Evolutionary conservation across 2,329 filamentous ascomycete species (phyloP).

Genomic region (Cercospora sp.): DNA sequence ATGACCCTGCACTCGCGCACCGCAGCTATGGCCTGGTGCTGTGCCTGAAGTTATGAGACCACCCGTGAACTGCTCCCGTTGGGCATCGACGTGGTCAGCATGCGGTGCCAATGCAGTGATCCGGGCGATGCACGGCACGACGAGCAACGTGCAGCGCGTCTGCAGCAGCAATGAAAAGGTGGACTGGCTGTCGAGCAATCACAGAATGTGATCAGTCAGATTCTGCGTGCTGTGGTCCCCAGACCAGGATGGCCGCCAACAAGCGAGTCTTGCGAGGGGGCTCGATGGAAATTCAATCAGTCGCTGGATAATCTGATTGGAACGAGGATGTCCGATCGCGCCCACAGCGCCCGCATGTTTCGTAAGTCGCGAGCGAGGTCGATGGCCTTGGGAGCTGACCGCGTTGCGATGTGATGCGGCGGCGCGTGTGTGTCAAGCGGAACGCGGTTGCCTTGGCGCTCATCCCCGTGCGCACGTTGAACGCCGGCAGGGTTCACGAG

Average conservation of each 20-base stretch:
- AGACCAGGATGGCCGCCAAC: not conserved
- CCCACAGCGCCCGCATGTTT: not conserved
- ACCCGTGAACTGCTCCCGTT: not conserved
- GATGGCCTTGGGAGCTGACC: not conserved
- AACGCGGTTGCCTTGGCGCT: not conserved
- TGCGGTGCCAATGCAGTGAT: constrained; percentile 1
- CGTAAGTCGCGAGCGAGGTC: not conserved
- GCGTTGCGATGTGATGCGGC: not conserved
- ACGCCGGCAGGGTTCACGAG: constrained; percentile 2
- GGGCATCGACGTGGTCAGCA: not conserved
- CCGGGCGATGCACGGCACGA: not conserved
- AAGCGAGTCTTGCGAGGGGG: not conserved
- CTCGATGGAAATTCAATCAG: not conserved
- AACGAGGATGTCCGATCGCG: not conserved
- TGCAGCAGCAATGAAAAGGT: not conserved
- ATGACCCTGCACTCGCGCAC: constrained; percentile 6
- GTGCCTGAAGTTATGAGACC: not conserved
- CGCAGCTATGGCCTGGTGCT: not conserved
- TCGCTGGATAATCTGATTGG: not conserved
- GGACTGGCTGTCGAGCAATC: not conserved
- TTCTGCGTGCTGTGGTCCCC: constrained; percentile 3
- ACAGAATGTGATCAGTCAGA: constrained; percentile 15
- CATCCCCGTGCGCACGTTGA: not conserved
- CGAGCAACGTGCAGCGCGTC: not conserved
- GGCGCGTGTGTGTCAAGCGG: not conserved